phyloP scores from a whole-genome alignment of 2,329 filamentous ascomycete species.

The Penicillium sp. region DNA sequence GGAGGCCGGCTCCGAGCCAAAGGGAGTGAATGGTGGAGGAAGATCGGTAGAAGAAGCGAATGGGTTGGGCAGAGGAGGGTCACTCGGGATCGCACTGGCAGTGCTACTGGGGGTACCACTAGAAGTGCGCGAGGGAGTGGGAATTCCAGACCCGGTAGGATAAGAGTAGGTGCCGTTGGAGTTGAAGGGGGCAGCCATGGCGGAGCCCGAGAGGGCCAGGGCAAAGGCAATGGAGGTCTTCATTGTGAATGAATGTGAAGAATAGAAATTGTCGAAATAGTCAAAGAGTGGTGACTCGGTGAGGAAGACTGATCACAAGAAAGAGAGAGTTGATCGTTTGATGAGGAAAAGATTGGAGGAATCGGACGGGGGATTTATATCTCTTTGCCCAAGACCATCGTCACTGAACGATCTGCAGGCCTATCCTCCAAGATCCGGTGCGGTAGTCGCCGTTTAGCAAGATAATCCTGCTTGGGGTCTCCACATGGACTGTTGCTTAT shows the following conservation, averaged over 20 bases:
- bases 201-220: slow-evolving; percentile 20
- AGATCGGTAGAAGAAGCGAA: slow-evolving; percentile 7
- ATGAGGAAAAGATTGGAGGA: slow-evolving; percentile 5
- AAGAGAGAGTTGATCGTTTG: slow-evolving; percentile 13
- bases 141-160: slow-evolving; percentile 5
- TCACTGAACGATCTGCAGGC: slow-evolving; percentile 1
- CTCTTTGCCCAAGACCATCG: not conserved
- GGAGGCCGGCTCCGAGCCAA: slow-evolving; percentile 1
- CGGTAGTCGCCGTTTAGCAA: not conserved
- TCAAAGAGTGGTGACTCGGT: slow-evolving; percentile 6
- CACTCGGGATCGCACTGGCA: not conserved
- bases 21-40: slow-evolving; percentile 1
- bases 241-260: slow-evolving; percentile 15
- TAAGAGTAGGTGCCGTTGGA: slow-evolving; percentile 12
- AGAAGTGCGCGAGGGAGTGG: slow-evolving; percentile 7
- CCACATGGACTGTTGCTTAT: slow-evolving; percentile 10
- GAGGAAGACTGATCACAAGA: not conserved
- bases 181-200: slow-evolving; percentile 19
- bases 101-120: not conserved
- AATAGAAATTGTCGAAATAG: not conserved
- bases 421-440: not conserved
- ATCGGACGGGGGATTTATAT: slow-evolving; percentile 16
- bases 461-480: not conserved
- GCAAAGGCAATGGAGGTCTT: slow-evolving; percentile 18
- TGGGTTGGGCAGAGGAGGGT: slow-evolving; percentile 7